Evolutionary conservation across 345 rosid species (phyloP), one percentile per base, ranked within the genome.

Genomic region (Eucalyptus erythrocorys): DNA sequence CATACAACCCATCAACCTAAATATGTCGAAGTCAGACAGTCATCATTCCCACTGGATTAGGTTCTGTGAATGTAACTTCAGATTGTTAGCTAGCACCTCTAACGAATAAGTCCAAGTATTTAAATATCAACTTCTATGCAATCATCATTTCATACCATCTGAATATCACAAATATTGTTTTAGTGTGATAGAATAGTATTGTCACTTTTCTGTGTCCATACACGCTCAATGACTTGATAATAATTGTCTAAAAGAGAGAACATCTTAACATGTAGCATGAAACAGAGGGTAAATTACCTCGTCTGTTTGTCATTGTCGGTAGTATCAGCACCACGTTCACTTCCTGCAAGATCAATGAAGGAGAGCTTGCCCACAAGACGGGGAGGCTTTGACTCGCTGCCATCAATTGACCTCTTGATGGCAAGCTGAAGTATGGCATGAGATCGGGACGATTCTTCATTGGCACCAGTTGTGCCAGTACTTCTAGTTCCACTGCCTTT

Each of bases 311-410:
- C 99, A 89, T 97, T 97, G 92, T 97, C 99, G 45, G 99, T 97
- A 86, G 99, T 96, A 92, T 97, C 99, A 42, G 99, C 99, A 89
- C 99, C 99, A 71, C 99, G 98, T 91, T 96, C 99, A 93, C 99
- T 96, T 94, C 99, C 99, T 86, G 99, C 99, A 88, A 97, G 98
- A 94, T 97, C 99, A 85, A 97, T 97, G 91, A 97, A 97, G 86
- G 99, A 97, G 68, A 96, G 99, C 91, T 97, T 96, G 85, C 99
- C 99, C 90, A 97, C 95, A 30, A 95, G 92, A 90, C 97, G 98
- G 32, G 98, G 96, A 87, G 98, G 98, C 94, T 97, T 97, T 84
- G 98, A 91, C 87, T 95, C 98, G 89, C 88, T 96, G 61, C 97
- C 97, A 89, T 96, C 98, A 66, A 91, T 93, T 40, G 98, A 93